Conservation (phyloP, 1,139 yeast species). For the Nakaseomyces kungkrabaensis region DNA sequence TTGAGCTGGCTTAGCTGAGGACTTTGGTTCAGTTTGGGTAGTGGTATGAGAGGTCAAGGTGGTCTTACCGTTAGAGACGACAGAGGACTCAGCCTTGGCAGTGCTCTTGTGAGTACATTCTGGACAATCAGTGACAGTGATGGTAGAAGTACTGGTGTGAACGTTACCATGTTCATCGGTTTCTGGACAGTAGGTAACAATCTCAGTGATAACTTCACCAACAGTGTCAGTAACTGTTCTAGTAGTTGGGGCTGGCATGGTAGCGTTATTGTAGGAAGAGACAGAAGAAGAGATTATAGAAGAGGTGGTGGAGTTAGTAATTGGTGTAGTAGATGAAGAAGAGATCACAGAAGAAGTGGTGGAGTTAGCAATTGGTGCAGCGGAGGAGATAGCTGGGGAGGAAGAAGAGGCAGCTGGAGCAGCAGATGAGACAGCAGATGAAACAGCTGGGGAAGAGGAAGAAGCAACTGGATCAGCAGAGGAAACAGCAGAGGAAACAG, state of each 20-base stretch:
- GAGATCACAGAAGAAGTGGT: neutral
- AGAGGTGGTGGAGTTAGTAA: neutral
- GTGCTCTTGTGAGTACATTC: neutral
- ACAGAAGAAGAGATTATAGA: no score
- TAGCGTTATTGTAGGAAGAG: neutral
- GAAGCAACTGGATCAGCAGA: constrained; percentile 19
- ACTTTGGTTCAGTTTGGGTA: neutral
- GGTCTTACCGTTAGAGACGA: neutral
- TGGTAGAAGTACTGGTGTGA: neutral
- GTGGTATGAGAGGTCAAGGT: neutral
- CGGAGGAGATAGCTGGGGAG: constrained; percentile 10
- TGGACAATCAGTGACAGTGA: neutral
- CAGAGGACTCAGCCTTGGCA: neutral
- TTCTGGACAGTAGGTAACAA: constrained; percentile 2
- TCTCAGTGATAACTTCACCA: neutral
- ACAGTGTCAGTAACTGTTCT: neutral
- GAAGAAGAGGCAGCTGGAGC: no score
- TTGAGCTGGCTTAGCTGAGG: neutral
- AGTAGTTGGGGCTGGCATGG: neutral
- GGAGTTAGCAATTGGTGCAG: neutral
- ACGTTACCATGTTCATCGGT: constrained; percentile 2
- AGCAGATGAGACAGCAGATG: no score
- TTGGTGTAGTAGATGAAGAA: neutral
- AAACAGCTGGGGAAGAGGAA: no score
- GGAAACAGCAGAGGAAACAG: constrained; percentile 32